Conservation (phyloP, 2,329 filamentous ascomycete species). For the Penicillium decumbens region DNA sequence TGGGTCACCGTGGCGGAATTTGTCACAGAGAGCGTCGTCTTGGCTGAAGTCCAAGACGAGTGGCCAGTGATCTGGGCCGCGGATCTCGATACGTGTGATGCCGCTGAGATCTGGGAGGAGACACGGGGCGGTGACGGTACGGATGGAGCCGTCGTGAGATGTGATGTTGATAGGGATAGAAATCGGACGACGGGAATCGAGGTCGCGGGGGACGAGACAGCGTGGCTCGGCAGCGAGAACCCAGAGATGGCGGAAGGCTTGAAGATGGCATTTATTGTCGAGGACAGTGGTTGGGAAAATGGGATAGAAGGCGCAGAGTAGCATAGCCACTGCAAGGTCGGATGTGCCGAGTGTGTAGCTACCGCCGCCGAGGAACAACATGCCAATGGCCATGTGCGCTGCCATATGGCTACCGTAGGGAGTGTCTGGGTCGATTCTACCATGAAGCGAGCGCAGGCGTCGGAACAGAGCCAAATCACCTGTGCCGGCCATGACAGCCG, state of each 20-base stretch:
- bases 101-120: constrained; percentile 48
- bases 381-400: constrained; percentile 83
- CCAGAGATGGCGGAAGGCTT: constrained; percentile 97
- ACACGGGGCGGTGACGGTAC: constrained; percentile 50
- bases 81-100: constrained; percentile 37
- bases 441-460: constrained; percentile 80
- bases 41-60: constrained; percentile 68
- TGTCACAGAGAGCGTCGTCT: constrained; percentile 57
- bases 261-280: constrained; percentile 90
- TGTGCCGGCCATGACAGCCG: constrained; percentile 92
- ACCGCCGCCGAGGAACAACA: constrained; percentile 86
- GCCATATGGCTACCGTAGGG: constrained; percentile 93
- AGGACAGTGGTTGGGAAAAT: constrained; percentile 83
- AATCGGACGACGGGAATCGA: constrained; percentile 75
- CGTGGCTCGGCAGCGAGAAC: constrained; percentile 85
- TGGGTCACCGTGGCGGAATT: constrained; percentile 63
- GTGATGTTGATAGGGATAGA: constrained; percentile 65
- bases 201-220: constrained; percentile 81
- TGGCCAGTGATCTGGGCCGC: constrained; percentile 68
- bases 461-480: constrained; percentile 83
- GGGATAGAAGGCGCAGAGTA: constrained; percentile 90
- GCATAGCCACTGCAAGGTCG: constrained; percentile 75
- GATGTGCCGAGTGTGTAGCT: constrained; percentile 88
- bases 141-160: constrained; percentile 45
- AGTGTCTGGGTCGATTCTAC: constrained; percentile 74